A percentile compares a stretch with the other conserved stretches of the same genome.
Evolutionary conservation across 371 early-diverging fungal species (phyloP).

Genomic region (Rhizomucor miehei): DNA sequence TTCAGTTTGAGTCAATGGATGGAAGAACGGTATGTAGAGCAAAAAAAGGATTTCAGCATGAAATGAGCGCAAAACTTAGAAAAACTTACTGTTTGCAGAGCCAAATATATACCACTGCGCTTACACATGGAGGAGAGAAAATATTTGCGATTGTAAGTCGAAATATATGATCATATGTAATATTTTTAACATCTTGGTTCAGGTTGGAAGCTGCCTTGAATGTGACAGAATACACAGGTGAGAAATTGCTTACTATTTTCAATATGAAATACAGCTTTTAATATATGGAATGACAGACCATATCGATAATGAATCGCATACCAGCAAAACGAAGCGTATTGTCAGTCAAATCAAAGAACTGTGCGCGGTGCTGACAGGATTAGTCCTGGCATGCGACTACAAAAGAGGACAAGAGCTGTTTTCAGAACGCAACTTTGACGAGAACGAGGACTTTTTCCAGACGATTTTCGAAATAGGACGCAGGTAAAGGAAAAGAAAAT

Average conservation of each 20-base stretch:
- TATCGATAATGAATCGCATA: constrained; percentile 84
- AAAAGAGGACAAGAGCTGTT: constrained; percentile 87
- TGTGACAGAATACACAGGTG: constrained; percentile 73
- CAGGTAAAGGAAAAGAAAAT: constrained; percentile 29
- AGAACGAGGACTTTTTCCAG: constrained; percentile 88
- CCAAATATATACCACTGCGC: constrained; percentile 92
- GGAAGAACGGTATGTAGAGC: constrained; percentile 52
- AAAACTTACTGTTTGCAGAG: too few species aligned
- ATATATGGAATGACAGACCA: constrained; percentile 61
- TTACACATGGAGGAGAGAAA: constrained; percentile 86
- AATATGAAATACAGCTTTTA: background rate
- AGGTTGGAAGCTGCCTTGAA: constrained; percentile 88
- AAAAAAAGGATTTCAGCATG: background rate
- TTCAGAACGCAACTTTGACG: constrained; percentile 76
- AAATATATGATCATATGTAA: background rate
- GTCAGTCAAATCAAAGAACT: constrained; percentile 93
- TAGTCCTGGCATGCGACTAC: constrained; percentile 82
- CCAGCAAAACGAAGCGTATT: constrained; percentile 85
- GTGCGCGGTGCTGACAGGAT: constrained; percentile 90
- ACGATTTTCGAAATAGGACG: constrained; percentile 94
- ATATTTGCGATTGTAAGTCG: constrained; percentile 72
- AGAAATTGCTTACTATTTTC: background rate
- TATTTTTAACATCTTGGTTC: background rate
- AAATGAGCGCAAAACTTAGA: too few species aligned
- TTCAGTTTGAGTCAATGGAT: constrained; percentile 72